Conservation (phyloP, 2,329 filamentous ascomycete genomes). For the Aspergillus udagawae region DNA sequence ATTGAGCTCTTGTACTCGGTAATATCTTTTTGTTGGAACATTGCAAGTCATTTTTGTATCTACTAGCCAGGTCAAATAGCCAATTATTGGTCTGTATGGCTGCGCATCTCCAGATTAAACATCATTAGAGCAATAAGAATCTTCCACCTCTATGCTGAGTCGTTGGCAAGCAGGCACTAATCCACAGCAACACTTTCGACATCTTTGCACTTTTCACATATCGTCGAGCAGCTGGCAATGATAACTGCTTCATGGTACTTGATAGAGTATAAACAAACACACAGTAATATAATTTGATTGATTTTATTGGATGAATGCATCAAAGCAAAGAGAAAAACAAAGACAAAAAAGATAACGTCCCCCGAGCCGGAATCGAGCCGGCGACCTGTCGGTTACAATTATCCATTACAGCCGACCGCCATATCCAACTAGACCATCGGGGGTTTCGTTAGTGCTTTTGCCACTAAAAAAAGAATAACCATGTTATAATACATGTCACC, state of each 20-base stretch:
- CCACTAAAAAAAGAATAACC: too few relatives aligned
- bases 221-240: neutral
- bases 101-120: neutral
- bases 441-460: neutral
- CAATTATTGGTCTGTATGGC: neutral
- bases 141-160: too few relatives aligned
- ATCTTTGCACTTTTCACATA: neutral
- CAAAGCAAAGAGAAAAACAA: neutral
- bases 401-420: neutral
- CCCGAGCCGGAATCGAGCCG: neutral
- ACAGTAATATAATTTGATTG: too few relatives aligned
- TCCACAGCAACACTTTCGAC: too few relatives aligned
- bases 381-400: neutral
- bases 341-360: neutral
- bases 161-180: neutral
- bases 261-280: too few relatives aligned
- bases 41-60: neutral
- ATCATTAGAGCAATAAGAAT: too few relatives aligned
- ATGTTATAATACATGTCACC: rapidly evolving
- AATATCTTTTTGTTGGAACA: neutral
- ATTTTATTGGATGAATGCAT: neutral
- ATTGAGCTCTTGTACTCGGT: neutral
- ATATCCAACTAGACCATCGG: neutral
- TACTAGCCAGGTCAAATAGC: too few relatives aligned
- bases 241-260: neutral